These are phyloP conservation scores for Silene uniflora DNA, from an alignment of 148 eudicot genomes.

Conservation along the genomic window DNA sequence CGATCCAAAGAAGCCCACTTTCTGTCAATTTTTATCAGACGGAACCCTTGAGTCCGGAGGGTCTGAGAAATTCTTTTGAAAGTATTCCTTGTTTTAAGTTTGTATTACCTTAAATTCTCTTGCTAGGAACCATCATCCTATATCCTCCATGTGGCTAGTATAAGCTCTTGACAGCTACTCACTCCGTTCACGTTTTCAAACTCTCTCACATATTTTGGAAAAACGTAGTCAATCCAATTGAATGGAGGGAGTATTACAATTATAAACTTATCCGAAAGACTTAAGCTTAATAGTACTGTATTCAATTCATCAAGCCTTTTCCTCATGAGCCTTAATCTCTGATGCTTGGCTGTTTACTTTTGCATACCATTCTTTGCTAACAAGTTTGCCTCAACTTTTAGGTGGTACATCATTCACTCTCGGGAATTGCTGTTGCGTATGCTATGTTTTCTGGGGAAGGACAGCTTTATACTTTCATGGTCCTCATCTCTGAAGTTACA, in stretches of 20 bases:
- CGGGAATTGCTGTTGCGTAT: constrained; percentile 87
- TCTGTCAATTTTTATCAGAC: not conserved
- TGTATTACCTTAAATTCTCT: not conserved
- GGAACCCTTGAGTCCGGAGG: not conserved
- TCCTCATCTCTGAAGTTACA: constrained; percentile 92
- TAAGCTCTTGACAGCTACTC: not conserved
- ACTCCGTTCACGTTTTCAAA: not conserved
- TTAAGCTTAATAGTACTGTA: not conserved
- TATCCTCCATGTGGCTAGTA: too few relatives aligned
- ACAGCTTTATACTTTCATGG: constrained; percentile 97
- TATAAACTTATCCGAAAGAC: not conserved
- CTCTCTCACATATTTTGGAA: not conserved
- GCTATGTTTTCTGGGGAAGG: constrained; percentile 95
- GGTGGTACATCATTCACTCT: constrained; percentile 93
- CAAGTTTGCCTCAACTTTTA: constrained; percentile 30
- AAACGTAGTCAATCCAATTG: not conserved
- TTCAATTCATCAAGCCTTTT: not conserved
- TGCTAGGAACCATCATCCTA: not conserved
- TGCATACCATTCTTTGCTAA: constrained; percentile 10
- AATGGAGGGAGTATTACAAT: not conserved
- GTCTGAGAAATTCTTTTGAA: not conserved
- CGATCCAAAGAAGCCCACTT: not conserved
- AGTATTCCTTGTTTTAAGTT: not conserved
- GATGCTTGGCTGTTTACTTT: not conserved
- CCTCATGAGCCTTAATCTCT: not conserved